Conservation (phyloP, 371 early-diverging fungal genomes). For the Actinomortierella ambigua region DNA sequence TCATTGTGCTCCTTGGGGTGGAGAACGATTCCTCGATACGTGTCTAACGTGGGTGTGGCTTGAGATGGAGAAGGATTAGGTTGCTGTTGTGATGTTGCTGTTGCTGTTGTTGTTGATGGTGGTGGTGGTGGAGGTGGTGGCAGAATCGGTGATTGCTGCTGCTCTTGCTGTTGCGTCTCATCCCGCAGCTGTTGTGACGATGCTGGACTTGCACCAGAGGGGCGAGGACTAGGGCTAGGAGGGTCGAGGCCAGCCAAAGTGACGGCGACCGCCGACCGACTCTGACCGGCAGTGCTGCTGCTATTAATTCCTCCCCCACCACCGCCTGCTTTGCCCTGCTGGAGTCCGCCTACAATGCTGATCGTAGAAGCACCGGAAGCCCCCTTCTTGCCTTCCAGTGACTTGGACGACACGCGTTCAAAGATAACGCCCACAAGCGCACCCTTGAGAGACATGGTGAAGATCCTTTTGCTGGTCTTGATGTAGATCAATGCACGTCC, state of each 20-base stretch:
- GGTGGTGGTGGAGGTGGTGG: constrained; percentile 12
- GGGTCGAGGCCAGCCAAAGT: not conserved
- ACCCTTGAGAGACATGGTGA: constrained; percentile 31
- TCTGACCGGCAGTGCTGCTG: not conserved
- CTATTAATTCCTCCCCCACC: not conserved
- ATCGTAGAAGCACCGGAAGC: too few relatives aligned
- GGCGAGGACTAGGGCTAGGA: too few relatives aligned
- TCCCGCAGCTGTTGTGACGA: not conserved
- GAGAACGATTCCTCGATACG: constrained; percentile 3
- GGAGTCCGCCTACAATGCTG: constrained; percentile 6
- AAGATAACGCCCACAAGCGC: constrained; percentile 28
- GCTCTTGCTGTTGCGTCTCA: constrained; percentile 9
- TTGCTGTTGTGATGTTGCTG: constrained; percentile 7
- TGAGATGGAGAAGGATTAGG: not conserved
- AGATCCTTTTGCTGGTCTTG: constrained; percentile 13
- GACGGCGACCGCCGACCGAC: not conserved
- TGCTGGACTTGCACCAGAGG: not conserved
- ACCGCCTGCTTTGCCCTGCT: too few relatives aligned
- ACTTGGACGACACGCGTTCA: constrained; percentile 8
- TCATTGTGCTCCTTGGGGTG: too few relatives aligned
- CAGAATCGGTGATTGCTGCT: constrained; percentile 11
- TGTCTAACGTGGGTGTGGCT: not conserved
- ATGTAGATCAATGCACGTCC: constrained; percentile 32
- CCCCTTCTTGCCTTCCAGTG: constrained; percentile 13
- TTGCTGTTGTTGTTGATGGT: constrained; percentile 5